Conservation (phyloP, 495 filamentous ascomycete genomes). For the Xylaria scruposa region DNA sequence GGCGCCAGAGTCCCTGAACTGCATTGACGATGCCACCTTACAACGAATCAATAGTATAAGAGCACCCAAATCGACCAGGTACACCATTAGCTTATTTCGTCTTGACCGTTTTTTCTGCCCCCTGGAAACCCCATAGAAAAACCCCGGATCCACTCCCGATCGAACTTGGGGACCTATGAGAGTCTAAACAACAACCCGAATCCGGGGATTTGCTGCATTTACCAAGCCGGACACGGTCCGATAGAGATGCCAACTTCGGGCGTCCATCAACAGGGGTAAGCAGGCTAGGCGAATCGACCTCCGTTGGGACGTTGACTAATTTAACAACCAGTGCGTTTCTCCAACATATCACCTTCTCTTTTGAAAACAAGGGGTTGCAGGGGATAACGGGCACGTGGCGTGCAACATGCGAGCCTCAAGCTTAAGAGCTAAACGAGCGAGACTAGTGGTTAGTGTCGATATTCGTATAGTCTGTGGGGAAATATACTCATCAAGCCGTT, state of each 20-base stretch:
- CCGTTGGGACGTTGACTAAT: background rate
- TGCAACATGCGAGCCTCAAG: background rate
- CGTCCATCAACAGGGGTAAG: background rate
- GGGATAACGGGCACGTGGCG: background rate
- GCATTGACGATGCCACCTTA: no score
- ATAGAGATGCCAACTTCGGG: background rate
- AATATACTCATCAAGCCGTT: background rate
- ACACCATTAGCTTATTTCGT: no score
- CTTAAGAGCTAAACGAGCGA: background rate
- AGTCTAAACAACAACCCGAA: no score
- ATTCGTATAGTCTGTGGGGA: background rate
- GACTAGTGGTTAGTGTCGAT: background rate
- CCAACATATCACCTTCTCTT: background rate
- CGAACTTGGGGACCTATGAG: no score
- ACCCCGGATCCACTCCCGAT: no score
- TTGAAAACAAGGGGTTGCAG: background rate
- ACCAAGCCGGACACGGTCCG: constrained; percentile 1
- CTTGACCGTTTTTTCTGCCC: no score
- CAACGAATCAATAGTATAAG: no score
- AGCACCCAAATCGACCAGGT: no score
- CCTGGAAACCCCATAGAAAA: no score
- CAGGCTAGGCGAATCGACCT: background rate
- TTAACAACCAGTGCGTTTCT: background rate
- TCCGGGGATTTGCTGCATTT: background rate
- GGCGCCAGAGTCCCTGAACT: no score